Base-by-base conservation (phyloP, 768 basidiomycete genomes). In the Botryobasidium botryosum region DNA sequence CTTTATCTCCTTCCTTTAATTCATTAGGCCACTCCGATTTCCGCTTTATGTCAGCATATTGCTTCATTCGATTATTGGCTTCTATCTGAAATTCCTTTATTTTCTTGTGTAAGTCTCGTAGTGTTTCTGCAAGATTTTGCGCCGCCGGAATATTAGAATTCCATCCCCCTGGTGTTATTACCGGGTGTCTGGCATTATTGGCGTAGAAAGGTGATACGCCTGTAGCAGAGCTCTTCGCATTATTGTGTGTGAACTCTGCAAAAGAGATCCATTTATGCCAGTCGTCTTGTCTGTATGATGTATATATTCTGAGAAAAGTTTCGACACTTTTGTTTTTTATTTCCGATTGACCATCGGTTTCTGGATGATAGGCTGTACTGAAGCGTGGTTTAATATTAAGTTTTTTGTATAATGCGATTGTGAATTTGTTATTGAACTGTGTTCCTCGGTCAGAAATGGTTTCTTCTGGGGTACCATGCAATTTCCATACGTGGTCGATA, bases 261-360 rank as follows among this genome's bases (percentile, higher is more conserved):
- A 31, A 20, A 6, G 20, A 5, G n/a, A 44, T 25, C n/a, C 5
- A 20, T 5, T 6, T 7, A 6, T 15, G 6, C 45, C 45, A 46
- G 21, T 46, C 31, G 25, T 29, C 21, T 20, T 43, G 40, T 26
- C 29, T 12, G 29, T 46, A 25, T 10, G 10, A 43, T 6, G 20
- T 25, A 20, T 27, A 46, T 13, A 41, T 15, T 27, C 28, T 8
- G 24, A 46, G 45, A 31, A 43, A 46, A 5, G 42, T 23, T 42
- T 46, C 39, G 6, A 46, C n/a, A 4, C 25, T 26, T 18, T 44
- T 17, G 31, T 46, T 46, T 4, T 25, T 31, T 24, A 23, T 5
- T 40, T 46, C 38, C 12, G 39, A 28, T 46, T 46, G 45, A 21
- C 45, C 45, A 46, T 46, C 24, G 15, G 35, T 41, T 25, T 24